These are phyloP conservation scores for Dendryphion nanum DNA, from an alignment of 2,329 filamentous ascomycete genomes.

Conservation along the genomic window DNA sequence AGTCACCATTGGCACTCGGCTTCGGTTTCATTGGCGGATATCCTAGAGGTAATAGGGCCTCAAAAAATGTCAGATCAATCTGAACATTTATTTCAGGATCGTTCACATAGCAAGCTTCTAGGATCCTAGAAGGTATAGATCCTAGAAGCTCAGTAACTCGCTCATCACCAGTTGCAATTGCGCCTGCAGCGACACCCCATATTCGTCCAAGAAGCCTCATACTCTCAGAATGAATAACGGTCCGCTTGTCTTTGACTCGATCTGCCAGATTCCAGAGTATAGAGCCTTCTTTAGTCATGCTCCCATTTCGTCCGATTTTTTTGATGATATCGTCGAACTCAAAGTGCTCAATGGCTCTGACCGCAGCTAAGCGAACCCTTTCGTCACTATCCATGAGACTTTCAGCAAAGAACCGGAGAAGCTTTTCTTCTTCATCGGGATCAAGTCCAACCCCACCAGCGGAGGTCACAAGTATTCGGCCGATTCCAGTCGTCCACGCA, in stretches of 20 bases:
- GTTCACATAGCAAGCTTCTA: constrained; percentile 88
- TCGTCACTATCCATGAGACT: constrained; percentile 88
- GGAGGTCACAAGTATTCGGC: constrained; percentile 85
- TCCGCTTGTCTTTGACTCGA: constrained; percentile 82
- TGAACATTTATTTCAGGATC: constrained; percentile 81
- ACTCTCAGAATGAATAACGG: constrained; percentile 77
- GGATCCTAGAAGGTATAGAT: constrained; percentile 78
- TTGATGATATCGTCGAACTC: constrained; percentile 76
- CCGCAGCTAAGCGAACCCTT: constrained; percentile 84
- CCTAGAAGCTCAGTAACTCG: constrained; percentile 71
- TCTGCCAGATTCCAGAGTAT: constrained; percentile 81
- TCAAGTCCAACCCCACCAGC: constrained; percentile 87
- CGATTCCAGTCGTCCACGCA: constrained; percentile 80
- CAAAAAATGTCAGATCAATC: constrained; percentile 80
- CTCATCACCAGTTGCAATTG: constrained; percentile 81
- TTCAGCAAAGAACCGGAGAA: constrained; percentile 73
- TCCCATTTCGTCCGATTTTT: constrained; percentile 75
- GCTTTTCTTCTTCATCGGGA: constrained; percentile 72
- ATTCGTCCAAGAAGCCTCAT: constrained; percentile 82
- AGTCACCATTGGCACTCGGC: constrained; percentile 48
- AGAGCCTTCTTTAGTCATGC: constrained; percentile 72
- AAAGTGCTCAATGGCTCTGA: constrained; percentile 79
- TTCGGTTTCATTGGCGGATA: constrained; percentile 71
- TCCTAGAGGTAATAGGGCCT: constrained; percentile 82
- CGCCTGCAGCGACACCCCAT: constrained; percentile 90